phyloP scores from a whole-genome alignment of 2,329 filamentous ascomycete species.

The Colletotrichum tropicicola region DNA sequence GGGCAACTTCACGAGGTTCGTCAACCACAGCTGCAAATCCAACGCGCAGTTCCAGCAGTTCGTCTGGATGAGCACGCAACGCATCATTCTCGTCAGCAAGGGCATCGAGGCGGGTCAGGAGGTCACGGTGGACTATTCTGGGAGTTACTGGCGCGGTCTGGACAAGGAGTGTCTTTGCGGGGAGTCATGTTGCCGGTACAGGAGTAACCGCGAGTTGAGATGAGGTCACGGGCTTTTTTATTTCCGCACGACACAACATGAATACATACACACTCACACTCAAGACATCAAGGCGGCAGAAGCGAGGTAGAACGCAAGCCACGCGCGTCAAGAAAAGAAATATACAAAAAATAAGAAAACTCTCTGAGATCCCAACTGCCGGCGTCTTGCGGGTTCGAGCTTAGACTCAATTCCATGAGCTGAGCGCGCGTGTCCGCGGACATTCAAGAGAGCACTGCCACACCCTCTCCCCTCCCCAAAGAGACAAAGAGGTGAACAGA shows the following conservation, averaged over 20 bases:
- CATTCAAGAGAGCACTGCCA: no score
- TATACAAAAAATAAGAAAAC: no score
- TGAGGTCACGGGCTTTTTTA: not conserved
- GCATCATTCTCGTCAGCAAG: conserved; percentile 63
- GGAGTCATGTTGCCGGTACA: conserved; percentile 59
- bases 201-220: conserved; percentile 15
- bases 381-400: no score
- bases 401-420: no score
- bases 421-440: no score
- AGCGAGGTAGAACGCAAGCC: no score
- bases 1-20: conserved; percentile 67
- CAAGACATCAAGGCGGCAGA: not conserved
- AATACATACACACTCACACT: not conserved
- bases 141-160: conserved; percentile 64
- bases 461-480: no score
- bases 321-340: no score
- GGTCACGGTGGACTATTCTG: conserved; percentile 67
- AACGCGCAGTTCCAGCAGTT: conserved; percentile 67
- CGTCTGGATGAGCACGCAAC: conserved; percentile 63
- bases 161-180: conserved; percentile 65
- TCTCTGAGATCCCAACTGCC: no score
- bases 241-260: no score
- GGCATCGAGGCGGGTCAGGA: conserved; percentile 62
- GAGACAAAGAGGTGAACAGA: not conserved
- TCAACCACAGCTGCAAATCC: conserved; percentile 66